A percentile compares a stretch with the other conserved stretches of the same genome.
These are phyloP conservation scores for Zygosaccharomyces sapae DNA, from an alignment of 1,139 yeast species.

Conservation along the genomic window DNA sequence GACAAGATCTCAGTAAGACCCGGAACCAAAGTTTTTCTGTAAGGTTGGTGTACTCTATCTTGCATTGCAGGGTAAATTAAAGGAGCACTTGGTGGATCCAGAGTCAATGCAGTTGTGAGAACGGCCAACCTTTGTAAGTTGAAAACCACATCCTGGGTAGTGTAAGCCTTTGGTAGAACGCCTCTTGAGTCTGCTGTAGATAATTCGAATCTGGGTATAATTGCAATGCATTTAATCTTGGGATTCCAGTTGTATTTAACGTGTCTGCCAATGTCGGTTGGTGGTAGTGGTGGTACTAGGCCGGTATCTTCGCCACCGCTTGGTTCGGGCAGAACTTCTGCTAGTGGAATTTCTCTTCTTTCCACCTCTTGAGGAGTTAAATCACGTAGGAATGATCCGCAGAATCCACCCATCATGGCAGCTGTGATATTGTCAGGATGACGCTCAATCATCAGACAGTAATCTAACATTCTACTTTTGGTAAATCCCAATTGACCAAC, in stretches of 20 bases:
- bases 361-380: constrained; percentile 64
- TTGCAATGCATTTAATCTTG: constrained; percentile 78
- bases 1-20: constrained; percentile 78
- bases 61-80: constrained; percentile 93
- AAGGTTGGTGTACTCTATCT: constrained; percentile 93
- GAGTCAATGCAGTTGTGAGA: constrained; percentile 75
- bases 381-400: constrained; percentile 87
- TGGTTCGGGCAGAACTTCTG: constrained; percentile 75
- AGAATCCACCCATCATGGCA: constrained; percentile 98
- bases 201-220: constrained; percentile 90
- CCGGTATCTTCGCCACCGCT: constrained; percentile 65
- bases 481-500: constrained; percentile 68
- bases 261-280: constrained; percentile 83
- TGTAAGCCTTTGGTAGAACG: constrained; percentile 76
- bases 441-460: constrained; percentile 93
- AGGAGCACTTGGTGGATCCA: constrained; percentile 74
- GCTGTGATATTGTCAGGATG: constrained; percentile 99
- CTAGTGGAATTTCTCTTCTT: constrained; percentile 76
- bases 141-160: constrained; percentile 81
- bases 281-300: constrained; percentile 72
- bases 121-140: constrained; percentile 77
- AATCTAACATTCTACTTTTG: constrained; percentile 83
- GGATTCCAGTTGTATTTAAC: constrained; percentile 80
- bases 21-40: constrained; percentile 84
- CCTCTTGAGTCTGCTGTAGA: constrained; percentile 88